phyloP scores from a whole-genome alignment of 2,329 filamentous ascomycete species.

The Hypoxylon sp. region DNA sequence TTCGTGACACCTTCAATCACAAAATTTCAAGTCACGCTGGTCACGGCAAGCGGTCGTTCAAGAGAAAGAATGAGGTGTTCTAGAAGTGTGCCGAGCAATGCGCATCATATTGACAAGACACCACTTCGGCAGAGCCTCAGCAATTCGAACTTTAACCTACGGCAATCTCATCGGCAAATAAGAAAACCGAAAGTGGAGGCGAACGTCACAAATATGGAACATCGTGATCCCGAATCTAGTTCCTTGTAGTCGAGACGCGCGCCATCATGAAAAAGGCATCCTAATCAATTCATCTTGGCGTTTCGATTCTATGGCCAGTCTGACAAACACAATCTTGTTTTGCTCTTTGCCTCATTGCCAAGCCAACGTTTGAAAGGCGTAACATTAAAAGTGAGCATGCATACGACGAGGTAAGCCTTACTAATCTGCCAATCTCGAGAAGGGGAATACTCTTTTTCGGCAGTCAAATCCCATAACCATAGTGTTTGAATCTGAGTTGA shows the following conservation, averaged over 20 bases:
- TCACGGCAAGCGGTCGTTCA: conserved; percentile 12
- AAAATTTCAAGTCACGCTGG: conserved; percentile 6
- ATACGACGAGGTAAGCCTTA: conserved; percentile 19
- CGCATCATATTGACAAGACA: conserved; percentile 17
- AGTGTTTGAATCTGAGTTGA: background rate
- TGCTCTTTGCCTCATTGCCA: conserved; percentile 6
- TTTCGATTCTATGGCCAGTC: background rate
- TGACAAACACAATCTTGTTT: conserved; percentile 13
- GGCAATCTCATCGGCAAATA: conserved; percentile 43
- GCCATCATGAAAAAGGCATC: background rate
- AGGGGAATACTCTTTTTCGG: conserved; percentile 10
- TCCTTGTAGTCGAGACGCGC: conserved; percentile 1
- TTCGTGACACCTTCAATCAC: conserved; percentile 21
- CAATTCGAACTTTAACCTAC: conserved; percentile 26
- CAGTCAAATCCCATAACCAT: conserved; percentile 7
- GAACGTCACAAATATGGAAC: conserved; percentile 28
- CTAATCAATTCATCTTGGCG: conserved; percentile 13
- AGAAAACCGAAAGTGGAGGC: conserved; percentile 27
- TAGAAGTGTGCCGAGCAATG: conserved; percentile 29
- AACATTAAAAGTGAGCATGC: conserved; percentile 6
- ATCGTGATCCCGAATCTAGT: conserved; percentile 33
- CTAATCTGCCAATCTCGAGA: conserved; percentile 23
- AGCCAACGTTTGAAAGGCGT: conserved; percentile 1
- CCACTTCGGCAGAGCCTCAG: conserved; percentile 43
- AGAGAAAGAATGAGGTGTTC: conserved; percentile 27